Percentiles rank a stretch among this genome's conserved stretches.
Evolutionary conservation across 495 filamentous ascomycete species (phyloP).

Genomic region (Hyaloscypha variabilis): DNA sequence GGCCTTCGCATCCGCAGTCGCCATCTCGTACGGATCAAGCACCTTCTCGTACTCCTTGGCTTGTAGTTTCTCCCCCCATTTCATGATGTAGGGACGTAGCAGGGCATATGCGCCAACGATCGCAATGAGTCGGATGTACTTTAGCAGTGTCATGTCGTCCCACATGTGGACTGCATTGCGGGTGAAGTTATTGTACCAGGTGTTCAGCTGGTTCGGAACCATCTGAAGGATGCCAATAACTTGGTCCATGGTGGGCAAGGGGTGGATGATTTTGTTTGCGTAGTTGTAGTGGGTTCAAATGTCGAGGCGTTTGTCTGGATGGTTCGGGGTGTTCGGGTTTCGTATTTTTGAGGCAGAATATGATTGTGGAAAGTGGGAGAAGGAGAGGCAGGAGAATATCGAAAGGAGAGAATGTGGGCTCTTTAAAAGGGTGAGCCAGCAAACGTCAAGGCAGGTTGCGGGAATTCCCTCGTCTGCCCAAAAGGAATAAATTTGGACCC

Average conservation of each 20-base stretch:
- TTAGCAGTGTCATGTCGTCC: slow-evolving; percentile 50
- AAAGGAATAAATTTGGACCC: slow-evolving; percentile 5
- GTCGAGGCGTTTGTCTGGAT: not conserved
- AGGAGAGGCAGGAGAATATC: not conserved
- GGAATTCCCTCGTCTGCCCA: not conserved
- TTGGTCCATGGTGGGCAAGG: not conserved
- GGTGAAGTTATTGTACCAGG: slow-evolving; percentile 18
- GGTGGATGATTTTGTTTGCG: not conserved
- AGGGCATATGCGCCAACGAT: slow-evolving; percentile 65
- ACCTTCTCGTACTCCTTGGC: slow-evolving; percentile 45
- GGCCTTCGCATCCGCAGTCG: slow-evolving; percentile 26
- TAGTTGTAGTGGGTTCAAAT: not conserved
- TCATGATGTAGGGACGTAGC: slow-evolving; percentile 66
- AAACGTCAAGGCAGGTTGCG: not conserved
- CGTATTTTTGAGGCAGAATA: not conserved
- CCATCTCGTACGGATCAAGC: slow-evolving; percentile 37
- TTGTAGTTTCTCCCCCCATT: slow-evolving; percentile 45
- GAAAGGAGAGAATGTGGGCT: not conserved
- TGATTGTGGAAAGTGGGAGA: not conserved
- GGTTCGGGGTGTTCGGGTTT: not conserved
- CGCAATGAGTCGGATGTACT: slow-evolving; percentile 64
- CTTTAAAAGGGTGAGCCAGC: not conserved
- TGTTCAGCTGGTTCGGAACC: not conserved
- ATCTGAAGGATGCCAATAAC: not conserved
- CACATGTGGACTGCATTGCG: slow-evolving; percentile 60